These are phyloP conservation scores for Boletus reticulatus DNA, from an alignment of 768 basidiomycete species.

Conservation along the genomic window DNA sequence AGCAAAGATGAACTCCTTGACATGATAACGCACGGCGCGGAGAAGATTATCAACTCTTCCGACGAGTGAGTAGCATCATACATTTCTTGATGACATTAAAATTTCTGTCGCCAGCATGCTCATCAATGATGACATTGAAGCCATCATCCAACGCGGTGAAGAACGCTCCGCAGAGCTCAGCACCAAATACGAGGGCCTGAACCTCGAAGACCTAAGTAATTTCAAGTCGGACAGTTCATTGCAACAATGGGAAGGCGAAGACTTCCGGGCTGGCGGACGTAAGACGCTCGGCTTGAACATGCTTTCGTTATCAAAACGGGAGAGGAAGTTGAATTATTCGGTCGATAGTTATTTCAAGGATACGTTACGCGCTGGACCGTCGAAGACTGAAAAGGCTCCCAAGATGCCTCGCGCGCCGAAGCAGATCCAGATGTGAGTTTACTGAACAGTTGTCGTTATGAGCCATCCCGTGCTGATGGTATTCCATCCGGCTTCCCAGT, in stretches of 20 bases:
- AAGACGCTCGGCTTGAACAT: conserved; percentile 74
- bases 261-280: conserved; percentile 77
- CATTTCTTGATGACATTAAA: not conserved
- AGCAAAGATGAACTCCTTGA: conserved; percentile 96
- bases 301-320: conserved; percentile 87
- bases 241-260: conserved; percentile 95
- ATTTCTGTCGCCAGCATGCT: conserved; percentile 45
- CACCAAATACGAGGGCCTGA: conserved; percentile 89
- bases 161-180: conserved; percentile 85
- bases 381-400: conserved; percentile 77
- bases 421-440: conserved; percentile 73
- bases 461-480: not conserved
- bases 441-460: not conserved
- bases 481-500: conserved; percentile 35
- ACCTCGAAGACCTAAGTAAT: conserved; percentile 92
- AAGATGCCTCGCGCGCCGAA: conserved; percentile 86
- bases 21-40: conserved; percentile 98
- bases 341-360: conserved; percentile 97
- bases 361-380: conserved; percentile 74
- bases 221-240: conserved; percentile 93
- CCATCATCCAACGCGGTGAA: conserved; percentile 88
- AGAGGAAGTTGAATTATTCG: conserved; percentile 91
- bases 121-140: conserved; percentile 91
- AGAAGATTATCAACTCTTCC: conserved; percentile 85
- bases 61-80: conserved; percentile 55